Evolutionary conservation across 2,329 filamentous ascomycete genomes (phyloP).

Genomic region (Colletotrichum sp.): DNA sequence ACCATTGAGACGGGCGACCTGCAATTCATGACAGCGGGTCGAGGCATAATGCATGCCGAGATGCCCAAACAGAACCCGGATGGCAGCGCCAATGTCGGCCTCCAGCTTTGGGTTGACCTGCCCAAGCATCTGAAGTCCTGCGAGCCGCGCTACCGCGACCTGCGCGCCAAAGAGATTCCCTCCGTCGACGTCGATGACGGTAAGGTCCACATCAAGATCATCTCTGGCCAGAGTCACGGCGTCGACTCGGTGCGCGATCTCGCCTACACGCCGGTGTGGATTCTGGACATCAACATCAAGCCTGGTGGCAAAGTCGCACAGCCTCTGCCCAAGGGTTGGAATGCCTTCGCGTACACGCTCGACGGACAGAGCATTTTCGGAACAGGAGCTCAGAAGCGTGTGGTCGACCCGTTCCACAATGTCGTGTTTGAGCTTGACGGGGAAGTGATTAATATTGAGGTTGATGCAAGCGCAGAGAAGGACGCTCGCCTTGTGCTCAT

Average conservation of each 20-base stretch:
- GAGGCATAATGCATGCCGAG: conserved; percentile 92
- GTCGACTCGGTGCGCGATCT: conserved; percentile 88
- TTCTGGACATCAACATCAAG: conserved; percentile 80
- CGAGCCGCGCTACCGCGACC: conserved; percentile 90
- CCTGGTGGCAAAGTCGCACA: conserved; percentile 82
- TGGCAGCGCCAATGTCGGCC: conserved; percentile 78
- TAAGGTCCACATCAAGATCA: conserved; percentile 84
- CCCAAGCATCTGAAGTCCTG: conserved; percentile 82
- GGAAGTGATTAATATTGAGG: conserved; percentile 74
- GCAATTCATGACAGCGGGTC: conserved; percentile 97
- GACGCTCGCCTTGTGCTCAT: conserved; percentile 70
- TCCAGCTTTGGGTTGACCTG: conserved; percentile 96
- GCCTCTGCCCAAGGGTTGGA: conserved; percentile 80
- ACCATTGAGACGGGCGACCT: conserved; percentile 87
- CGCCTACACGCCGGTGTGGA: conserved; percentile 97
- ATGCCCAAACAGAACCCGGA: conserved; percentile 85
- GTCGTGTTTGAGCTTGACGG: conserved; percentile 85
- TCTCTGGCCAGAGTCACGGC: conserved; percentile 83
- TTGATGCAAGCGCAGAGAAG: conserved; percentile 68
- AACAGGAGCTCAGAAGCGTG: conserved; percentile 52
- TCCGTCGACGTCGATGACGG: conserved; percentile 72
- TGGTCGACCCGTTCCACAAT: conserved; percentile 79
- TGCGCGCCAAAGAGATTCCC: conserved; percentile 81
- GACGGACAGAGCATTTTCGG: conserved; percentile 72
- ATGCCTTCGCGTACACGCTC: conserved; percentile 88